Base-by-base conservation (phyloP, 371 early-diverging fungal genomes). In the Mortierella sp. region DNA sequence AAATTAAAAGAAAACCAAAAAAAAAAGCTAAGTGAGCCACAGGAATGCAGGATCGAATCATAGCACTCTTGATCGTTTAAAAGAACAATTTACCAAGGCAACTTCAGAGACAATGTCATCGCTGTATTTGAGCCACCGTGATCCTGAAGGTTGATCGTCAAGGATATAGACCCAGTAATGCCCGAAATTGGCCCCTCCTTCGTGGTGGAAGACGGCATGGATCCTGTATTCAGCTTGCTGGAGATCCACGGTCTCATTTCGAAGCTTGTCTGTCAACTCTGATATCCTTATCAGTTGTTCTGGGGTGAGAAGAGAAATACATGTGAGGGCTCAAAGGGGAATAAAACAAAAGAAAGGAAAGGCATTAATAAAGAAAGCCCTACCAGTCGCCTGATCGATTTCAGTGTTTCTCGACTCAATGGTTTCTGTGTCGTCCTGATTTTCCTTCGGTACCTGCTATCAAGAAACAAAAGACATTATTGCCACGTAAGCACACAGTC, bases 81-180 rank as follows among this genome's bases (percentile, higher is more conserved):
- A n/a, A n/a, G n/a, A 2, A 17, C 23, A 0, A 57, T 59, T 23
- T 67, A 72, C 57, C 58, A 44, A 5, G 5, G 56, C 61, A 26
- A 90, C 90, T 75, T 87, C 90, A 3, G 88, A 83, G 0, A 95
- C 91, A 12, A 70, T 12, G 4, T 90, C 87, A 60, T 96, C 96
- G 69, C 95, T 94, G 62, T 90, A 95, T 58, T 91, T 91, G 66
- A 93, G 83, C 95, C 96, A 96, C 49, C 89, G 84, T 7, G 84
- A 64, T 19, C 78, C 49, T 27, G 80, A 79, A 28, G 83, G 83
- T 23, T 56, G 51, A 19, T 72, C 64, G 30, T 96, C 93, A 6
- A 85, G 82, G 23, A 96, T 86, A 59, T 93, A 94, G 7, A 92
- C 86, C 92, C 94, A 95, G 65, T 96, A 96, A 68, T 96, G 97